Evolutionary conservation across 2,329 filamentous ascomycete species (phyloP).

Genomic region (Escovopsis sp.): DNA sequence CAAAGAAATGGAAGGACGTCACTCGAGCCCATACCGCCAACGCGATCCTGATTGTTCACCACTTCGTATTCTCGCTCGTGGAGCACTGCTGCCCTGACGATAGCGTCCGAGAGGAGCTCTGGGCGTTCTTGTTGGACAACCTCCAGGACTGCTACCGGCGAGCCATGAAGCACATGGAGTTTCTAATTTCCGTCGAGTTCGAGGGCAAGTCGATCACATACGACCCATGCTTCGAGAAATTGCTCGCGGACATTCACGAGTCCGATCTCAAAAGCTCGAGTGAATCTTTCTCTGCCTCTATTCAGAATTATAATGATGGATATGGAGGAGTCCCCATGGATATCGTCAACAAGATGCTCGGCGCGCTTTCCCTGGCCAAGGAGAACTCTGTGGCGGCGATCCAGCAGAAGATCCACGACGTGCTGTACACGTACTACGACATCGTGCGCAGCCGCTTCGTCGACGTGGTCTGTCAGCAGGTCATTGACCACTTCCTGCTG

Average conservation of each 20-base stretch:
- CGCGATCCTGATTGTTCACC: conserved; percentile 35
- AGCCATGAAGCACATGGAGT: conserved; percentile 33
- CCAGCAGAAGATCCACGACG: conserved; percentile 42
- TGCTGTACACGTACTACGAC: conserved; percentile 46
- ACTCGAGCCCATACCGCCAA: conserved; percentile 34
- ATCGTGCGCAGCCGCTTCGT: conserved; percentile 47
- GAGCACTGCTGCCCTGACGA: conserved; percentile 27
- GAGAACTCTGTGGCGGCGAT: conserved; percentile 17
- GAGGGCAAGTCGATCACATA: conserved; percentile 12
- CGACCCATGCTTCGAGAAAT: conserved; percentile 7
- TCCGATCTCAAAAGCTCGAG: too few species aligned
- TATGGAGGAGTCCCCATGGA: background rate
- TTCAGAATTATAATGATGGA: too few species aligned
- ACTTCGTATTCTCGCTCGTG: conserved; percentile 33
- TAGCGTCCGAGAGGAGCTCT: conserved; percentile 27
- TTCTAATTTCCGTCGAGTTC: conserved; percentile 27
- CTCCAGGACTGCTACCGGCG: conserved; percentile 29
- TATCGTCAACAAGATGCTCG: background rate
- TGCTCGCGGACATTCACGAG: conserved; percentile 6
- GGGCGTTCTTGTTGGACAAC: conserved; percentile 29
- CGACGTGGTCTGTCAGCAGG: conserved; percentile 47
- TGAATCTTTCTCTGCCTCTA: too few species aligned
- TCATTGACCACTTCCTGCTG: conserved; percentile 38
- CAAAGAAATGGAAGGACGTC: conserved; percentile 36
- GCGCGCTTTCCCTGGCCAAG: conserved; percentile 3